Conservation (phyloP, 1,284 basidiomycete genomes). For the Sutorius eximius region DNA sequence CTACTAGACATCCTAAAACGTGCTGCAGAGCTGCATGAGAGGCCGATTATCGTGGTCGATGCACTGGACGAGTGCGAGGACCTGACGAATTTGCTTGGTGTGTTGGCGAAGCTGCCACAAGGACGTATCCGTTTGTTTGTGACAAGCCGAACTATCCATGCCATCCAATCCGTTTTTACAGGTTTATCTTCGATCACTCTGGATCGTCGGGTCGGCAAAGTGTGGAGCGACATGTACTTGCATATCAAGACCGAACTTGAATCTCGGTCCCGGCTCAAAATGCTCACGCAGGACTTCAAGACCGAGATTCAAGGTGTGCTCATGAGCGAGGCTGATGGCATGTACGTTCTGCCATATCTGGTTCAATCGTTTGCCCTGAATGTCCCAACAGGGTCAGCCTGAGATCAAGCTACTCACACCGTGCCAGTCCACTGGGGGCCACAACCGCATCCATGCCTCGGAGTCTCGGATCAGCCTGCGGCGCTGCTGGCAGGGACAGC, state of each 20-base stretch:
- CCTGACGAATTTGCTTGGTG: not conserved
- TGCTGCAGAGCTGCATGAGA: not conserved
- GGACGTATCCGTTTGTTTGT: not conserved
- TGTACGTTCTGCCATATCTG: not conserved
- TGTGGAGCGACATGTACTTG: constrained; percentile 3
- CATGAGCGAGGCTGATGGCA: constrained; percentile 3
- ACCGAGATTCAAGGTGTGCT: not conserved
- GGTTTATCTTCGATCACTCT: not conserved
- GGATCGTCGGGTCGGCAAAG: not conserved
- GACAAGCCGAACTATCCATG: not conserved
- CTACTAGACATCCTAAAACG: constrained; percentile 3
- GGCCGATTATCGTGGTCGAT: constrained; percentile 9
- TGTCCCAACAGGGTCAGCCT: no score
- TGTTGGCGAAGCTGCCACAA: not conserved
- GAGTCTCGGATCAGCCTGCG: no score
- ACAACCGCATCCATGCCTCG: no score
- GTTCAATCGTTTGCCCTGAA: not conserved
- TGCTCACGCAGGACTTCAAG: not conserved
- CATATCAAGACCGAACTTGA: constrained; percentile 4
- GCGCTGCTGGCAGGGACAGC: no score
- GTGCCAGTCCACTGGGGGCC: no score
- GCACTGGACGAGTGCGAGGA: constrained; percentile 17
- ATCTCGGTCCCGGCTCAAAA: not conserved
- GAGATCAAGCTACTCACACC: no score
- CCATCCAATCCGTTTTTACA: not conserved